These are phyloP conservation scores for Kalmanozyma brasiliensis DNA, from an alignment of 1,284 basidiomycete species.

Conservation along the genomic window DNA sequence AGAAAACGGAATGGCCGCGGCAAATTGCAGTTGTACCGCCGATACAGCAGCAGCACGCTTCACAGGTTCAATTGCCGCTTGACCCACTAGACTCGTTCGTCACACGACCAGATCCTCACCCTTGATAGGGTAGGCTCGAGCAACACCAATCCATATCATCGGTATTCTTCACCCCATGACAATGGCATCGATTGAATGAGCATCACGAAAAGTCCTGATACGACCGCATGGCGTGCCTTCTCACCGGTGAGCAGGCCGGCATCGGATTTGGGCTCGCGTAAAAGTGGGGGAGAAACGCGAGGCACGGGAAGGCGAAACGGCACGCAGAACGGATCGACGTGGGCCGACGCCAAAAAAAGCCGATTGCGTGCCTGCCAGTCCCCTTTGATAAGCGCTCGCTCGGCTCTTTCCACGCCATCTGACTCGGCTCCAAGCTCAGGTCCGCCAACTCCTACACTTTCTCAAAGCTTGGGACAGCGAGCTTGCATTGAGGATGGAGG, in stretches of 20 bases:
- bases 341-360: conserved; percentile 11
- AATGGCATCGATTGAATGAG: no score
- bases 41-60: no score
- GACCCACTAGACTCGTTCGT: not conserved
- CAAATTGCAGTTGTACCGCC: conserved; percentile 8
- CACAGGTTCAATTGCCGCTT: not conserved
- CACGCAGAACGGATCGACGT: conserved; percentile 28
- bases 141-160: no score
- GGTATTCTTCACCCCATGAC: no score
- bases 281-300: not conserved
- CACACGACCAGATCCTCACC: conserved; percentile 5
- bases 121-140: conserved; percentile 1
- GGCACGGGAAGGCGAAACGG: not conserved
- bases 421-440: not conserved
- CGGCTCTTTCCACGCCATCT: not conserved
- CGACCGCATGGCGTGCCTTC: conserved; percentile 3
- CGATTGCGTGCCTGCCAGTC: not conserved
- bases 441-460: conserved; percentile 20
- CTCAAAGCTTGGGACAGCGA: no score
- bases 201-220: conserved; percentile 12
- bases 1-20: conserved; percentile 16
- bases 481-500: no score
- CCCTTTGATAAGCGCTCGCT: conserved; percentile 10
- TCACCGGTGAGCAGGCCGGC: not conserved
- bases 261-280: conserved; percentile 17